Conservation (phyloP, 1,284 basidiomycete species). For the Agroathelia rolfsii region DNA sequence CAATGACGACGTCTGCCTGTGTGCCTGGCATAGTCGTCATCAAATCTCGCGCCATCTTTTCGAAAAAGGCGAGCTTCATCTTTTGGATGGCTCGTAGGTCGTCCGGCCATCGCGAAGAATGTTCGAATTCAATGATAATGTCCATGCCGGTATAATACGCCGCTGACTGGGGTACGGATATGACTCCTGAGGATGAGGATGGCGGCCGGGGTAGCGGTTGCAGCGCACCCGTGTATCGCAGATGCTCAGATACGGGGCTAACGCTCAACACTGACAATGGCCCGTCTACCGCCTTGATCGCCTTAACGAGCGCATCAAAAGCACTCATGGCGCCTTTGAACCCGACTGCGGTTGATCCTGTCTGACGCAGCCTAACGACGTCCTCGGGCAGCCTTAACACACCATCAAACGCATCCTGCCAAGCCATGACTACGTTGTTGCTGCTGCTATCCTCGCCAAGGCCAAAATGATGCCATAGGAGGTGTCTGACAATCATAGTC, state of each 20-base stretch:
- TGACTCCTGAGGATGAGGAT: slow-evolving; percentile 29
- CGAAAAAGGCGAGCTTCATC: slow-evolving; percentile 90
- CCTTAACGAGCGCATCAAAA: slow-evolving; percentile 74
- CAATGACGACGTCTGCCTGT: slow-evolving; percentile 48
- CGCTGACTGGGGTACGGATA: too few relatives aligned
- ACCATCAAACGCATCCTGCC: slow-evolving; percentile 57
- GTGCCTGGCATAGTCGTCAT: slow-evolving; percentile 43
- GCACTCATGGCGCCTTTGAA: slow-evolving; percentile 74
- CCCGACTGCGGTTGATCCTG: slow-evolving; percentile 40
- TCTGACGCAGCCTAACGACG: slow-evolving; percentile 39
- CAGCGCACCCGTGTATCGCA: slow-evolving; percentile 83
- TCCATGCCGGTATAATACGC: slow-evolving; percentile 67
- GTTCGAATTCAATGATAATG: slow-evolving; percentile 80
- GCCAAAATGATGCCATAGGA: slow-evolving; percentile 71
- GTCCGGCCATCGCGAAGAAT: slow-evolving; percentile 91
- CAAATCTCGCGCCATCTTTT: slow-evolving; percentile 60
- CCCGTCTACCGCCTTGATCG: slow-evolving; percentile 70
- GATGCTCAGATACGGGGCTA: slow-evolving; percentile 59
- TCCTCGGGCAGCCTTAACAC: slow-evolving; percentile 58
- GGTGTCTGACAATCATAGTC: slow-evolving; percentile 60
- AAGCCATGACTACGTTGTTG: slow-evolving; percentile 48
- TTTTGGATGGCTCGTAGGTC: slow-evolving; percentile 90
- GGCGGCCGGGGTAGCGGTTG: slow-evolving; percentile 48
- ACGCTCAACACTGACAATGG: slow-evolving; percentile 78
- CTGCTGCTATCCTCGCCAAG: slow-evolving; percentile 37